Base-by-base conservation (phyloP, 805 yeast species). In the Ogataea saltuana region DNA sequence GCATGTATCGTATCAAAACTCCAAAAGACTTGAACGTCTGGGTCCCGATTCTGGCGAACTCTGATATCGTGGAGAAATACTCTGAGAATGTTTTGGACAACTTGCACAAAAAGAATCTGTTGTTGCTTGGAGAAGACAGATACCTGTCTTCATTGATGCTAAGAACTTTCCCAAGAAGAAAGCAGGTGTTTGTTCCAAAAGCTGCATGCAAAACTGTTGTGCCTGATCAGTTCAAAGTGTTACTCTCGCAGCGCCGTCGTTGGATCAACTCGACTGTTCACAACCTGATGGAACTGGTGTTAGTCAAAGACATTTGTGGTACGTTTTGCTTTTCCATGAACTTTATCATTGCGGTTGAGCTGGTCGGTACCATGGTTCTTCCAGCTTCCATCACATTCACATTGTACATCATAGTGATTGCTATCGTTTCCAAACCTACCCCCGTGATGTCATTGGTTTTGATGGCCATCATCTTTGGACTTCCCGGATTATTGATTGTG, bases 231-330 rank as follows among this genome's bases (percentile, higher is more conserved):
- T 89, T 89, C 62, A 74, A 67, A 50, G 93, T 89, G 36, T 71
- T 89, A 50, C 70, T 89, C 35, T 89, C 96, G 1, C 97, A 89
- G 63, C 83, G 97, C 63, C 87, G 97, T 69, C 85, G 97, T 63
- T 89, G 97, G 97, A 89, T 89, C 55, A 89, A 89, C 64, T 89
- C 97, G 4, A 90, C 97, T 0, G 90, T 89, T 27, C 97, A 89
- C 65, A 89, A 89, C 59, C 75, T 89, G 64, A 76, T 90, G 81
- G 97, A 89, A 64, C 77, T 89, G 58, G 86, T 84, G 4, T 68
- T 87, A 49, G 90, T 89, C 16, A 80, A 81, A 41, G 96, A 89
- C 62, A 72, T 90, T 51, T 89, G 97, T 74, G 97, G 97, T 53
- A 88, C 95, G 0, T 89, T 89, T 61, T 88, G 96, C 55, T 86